phyloP scores from a whole-genome alignment of 345 rosid genomes.

The Lepidium aucheri region DNA sequence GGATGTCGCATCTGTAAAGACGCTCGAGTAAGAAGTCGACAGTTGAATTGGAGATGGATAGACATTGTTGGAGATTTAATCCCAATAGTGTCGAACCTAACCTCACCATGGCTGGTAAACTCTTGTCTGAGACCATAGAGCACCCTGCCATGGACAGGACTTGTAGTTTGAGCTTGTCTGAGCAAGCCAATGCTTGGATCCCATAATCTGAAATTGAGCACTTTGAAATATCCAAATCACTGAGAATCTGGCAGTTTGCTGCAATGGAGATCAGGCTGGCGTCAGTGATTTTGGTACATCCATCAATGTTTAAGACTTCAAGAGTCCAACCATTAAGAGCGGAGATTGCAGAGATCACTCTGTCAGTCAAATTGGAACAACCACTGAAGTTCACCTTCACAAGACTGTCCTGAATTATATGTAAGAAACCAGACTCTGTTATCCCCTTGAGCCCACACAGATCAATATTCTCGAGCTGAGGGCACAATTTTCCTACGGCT shows the following conservation, averaged over 20 bases:
- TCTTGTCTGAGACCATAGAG: conserved; percentile 52
- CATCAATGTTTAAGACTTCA: conserved; percentile 62
- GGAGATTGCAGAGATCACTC: conserved; percentile 46
- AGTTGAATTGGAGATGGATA: conserved; percentile 43
- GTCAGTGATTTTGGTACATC: conserved; percentile 65
- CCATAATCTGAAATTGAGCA: conserved; percentile 66
- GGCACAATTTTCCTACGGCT: conserved; percentile 67
- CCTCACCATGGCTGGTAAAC: conserved; percentile 43
- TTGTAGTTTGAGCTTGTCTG: conserved; percentile 55
- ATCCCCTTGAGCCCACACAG: conserved; percentile 56
- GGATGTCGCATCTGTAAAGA: conserved; percentile 83
- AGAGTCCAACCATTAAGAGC: conserved; percentile 62
- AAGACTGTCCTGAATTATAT: conserved; percentile 50
- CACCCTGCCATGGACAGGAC: conserved; percentile 72
- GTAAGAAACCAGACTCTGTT: conserved; percentile 67
- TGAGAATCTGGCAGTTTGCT: conserved; percentile 58
- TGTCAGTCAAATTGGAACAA: conserved; percentile 67
- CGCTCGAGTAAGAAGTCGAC: conserved; percentile 52
- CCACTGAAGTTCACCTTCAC: conserved; percentile 69
- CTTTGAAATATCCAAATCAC: conserved; percentile 70
- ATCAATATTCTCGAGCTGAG: conserved; percentile 59
- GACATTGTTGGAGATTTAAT: conserved; percentile 75
- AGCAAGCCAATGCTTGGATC: conserved; percentile 42
- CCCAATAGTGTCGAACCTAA: conserved; percentile 68
- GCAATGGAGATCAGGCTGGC: conserved; percentile 55